Evolutionary conservation across 2,329 filamentous ascomycete genomes (phyloP).

Genomic region (Xylaria digitata): DNA sequence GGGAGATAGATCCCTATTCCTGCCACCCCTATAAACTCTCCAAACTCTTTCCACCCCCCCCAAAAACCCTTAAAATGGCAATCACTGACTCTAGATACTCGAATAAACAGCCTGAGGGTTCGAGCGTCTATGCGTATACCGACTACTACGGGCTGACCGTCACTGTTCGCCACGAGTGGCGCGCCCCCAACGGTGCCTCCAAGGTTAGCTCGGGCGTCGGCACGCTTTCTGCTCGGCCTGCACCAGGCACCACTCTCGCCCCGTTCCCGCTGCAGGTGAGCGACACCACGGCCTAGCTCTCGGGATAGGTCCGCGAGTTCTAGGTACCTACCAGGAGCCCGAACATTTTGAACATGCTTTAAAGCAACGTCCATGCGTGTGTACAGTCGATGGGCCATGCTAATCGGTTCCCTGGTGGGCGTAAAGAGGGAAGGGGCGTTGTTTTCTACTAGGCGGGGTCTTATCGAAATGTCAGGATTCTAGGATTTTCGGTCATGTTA

Average conservation of each 20-base stretch:
- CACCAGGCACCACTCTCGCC: not conserved
- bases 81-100: too few species aligned
- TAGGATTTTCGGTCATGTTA: not conserved
- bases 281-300: not conserved
- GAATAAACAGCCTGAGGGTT: not conserved
- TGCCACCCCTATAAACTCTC: too few species aligned
- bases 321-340: not conserved
- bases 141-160: conserved; percentile 16
- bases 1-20: too few species aligned
- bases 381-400: not conserved
- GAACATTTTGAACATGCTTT: conserved; percentile 10
- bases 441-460: not conserved
- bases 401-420: not conserved
- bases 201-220: not conserved
- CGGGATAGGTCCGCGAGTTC: conserved; percentile 1
- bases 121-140: not conserved
- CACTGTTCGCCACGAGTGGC: conserved; percentile 13
- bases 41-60: too few species aligned
- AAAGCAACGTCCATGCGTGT: not conserved
- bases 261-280: not conserved
- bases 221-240: not conserved
- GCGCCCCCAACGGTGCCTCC: not conserved
- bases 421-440: not conserved
- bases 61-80: too few species aligned
- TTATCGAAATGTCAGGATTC: not conserved